phyloP scores from a whole-genome alignment of 2,329 filamentous ascomycete genomes.

The Reticulascus tulasneorum region DNA sequence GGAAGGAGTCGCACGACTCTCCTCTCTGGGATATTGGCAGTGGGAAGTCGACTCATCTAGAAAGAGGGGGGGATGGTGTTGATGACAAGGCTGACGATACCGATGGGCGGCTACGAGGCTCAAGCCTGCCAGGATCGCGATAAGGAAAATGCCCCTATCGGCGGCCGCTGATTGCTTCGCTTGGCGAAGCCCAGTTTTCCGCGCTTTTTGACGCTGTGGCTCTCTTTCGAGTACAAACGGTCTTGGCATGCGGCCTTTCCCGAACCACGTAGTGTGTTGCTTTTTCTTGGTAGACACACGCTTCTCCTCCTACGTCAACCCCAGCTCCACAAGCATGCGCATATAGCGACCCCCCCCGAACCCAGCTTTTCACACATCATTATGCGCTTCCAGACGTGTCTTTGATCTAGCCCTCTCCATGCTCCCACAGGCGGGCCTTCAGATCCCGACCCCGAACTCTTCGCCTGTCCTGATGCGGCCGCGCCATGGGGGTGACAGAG shows the following conservation, averaged over 20 bases:
- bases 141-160: constrained; percentile 6
- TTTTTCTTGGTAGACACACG: constrained; percentile 13
- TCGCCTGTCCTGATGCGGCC: constrained; percentile 15
- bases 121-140: background rate
- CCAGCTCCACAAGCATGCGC: constrained; percentile 12
- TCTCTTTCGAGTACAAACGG: constrained; percentile 13
- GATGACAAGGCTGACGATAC: constrained; percentile 9
- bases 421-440: too few relatives aligned
- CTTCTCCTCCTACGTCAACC: constrained; percentile 14
- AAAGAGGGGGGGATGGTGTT: background rate
- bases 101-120: constrained; percentile 4
- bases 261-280: too few relatives aligned
- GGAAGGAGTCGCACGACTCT: too few relatives aligned
- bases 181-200: constrained; percentile 8
- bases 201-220: constrained; percentile 14
- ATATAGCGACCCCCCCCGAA: constrained; percentile 14
- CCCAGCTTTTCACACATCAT: constrained; percentile 5
- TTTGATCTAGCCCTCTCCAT: constrained; percentile 6
- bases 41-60: too few relatives aligned
- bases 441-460: too few relatives aligned
- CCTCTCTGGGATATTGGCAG: too few relatives aligned
- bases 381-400: constrained; percentile 7
- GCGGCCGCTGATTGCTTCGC: constrained; percentile 13
- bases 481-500: constrained; percentile 42
- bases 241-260: constrained; percentile 12